These are phyloP conservation scores for Cyberlindnera xishuangbannaensis DNA, from an alignment of 805 yeast genomes.

Conservation along the genomic window DNA sequence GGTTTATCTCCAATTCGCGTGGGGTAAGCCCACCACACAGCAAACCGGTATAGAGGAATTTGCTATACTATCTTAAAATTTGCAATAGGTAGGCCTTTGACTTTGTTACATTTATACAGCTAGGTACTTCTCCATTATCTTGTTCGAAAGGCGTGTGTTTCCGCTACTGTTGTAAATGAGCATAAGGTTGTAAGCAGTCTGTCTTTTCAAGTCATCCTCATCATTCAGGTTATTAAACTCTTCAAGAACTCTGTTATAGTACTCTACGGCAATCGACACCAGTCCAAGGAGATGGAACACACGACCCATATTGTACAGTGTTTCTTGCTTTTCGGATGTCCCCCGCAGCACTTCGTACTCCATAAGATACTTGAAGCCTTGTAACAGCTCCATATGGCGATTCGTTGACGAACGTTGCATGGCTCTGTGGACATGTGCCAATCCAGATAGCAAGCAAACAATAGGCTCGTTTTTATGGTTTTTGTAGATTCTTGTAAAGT, in stretches of 20 bases:
- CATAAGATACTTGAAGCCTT: slow-evolving; percentile 72
- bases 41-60: neutral
- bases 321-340: slow-evolving; percentile 61
- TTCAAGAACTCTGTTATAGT: slow-evolving; percentile 62
- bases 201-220: slow-evolving; percentile 58
- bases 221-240: slow-evolving; percentile 28
- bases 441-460: slow-evolving; percentile 65
- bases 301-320: slow-evolving; percentile 77
- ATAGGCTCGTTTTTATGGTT: slow-evolving; percentile 72
- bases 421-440: slow-evolving; percentile 82
- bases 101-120: slow-evolving; percentile 23
- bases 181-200: slow-evolving; percentile 82
- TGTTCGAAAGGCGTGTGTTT: slow-evolving; percentile 57
- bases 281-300: slow-evolving; percentile 81
- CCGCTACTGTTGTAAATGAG: slow-evolving; percentile 74
- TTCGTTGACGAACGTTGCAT: slow-evolving; percentile 85
- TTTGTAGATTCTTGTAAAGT: slow-evolving; percentile 64
- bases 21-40: neutral
- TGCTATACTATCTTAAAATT: too few species aligned
- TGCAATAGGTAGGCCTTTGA: too few species aligned
- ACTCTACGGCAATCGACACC: slow-evolving; percentile 62
- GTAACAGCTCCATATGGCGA: slow-evolving; percentile 81
- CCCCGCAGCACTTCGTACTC: slow-evolving; percentile 60
- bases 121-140: slow-evolving; percentile 60
- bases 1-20: too few species aligned